A percentile compares a stretch with the other conserved stretches of the same genome.
Evolutionary conservation across 352 stramenopile genomes (phyloP).

Genomic region (Thalassiosira tumida): DNA sequence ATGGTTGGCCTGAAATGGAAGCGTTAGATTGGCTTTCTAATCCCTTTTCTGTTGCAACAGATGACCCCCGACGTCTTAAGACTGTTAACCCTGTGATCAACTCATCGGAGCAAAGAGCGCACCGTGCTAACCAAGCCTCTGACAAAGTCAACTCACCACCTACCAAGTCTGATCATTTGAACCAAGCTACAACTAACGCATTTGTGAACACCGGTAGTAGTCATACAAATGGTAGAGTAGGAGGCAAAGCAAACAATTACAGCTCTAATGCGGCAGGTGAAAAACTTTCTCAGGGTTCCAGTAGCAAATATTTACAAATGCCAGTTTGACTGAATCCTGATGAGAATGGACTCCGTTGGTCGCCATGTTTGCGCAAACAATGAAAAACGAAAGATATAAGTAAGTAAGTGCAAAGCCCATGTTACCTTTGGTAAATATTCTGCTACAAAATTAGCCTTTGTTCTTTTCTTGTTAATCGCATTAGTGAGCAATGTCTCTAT

Average conservation of each 20-base stretch:
- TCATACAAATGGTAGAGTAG: not conserved
- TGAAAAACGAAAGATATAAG: not conserved
- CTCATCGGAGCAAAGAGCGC: too few species aligned
- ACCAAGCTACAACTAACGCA: not conserved
- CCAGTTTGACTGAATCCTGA: not conserved
- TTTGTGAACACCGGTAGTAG: not conserved
- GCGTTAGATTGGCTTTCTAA: conserved; percentile 2
- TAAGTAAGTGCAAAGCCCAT: conserved; percentile 26
- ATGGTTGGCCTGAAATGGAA: not conserved
- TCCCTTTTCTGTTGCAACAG: not conserved
- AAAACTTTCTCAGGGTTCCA: not conserved
- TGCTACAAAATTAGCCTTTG: not conserved
- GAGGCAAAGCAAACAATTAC: not conserved
- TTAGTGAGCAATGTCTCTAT: too few species aligned
- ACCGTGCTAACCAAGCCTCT: not conserved
- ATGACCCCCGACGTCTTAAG: not conserved
- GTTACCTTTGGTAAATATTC: conserved; percentile 20
- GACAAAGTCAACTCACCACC: conserved; percentile 11
- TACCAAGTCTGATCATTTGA: not conserved
- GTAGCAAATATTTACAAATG: not conserved
- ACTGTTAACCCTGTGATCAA: too few species aligned
- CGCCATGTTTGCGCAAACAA: not conserved
- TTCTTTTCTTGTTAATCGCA: too few species aligned
- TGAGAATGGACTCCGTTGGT: conserved; percentile 38
- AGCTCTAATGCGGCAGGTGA: too few species aligned